Evolutionary conservation across 352 stramenopile species (phyloP).

Genomic region (Phytophthora nicotianae): DNA sequence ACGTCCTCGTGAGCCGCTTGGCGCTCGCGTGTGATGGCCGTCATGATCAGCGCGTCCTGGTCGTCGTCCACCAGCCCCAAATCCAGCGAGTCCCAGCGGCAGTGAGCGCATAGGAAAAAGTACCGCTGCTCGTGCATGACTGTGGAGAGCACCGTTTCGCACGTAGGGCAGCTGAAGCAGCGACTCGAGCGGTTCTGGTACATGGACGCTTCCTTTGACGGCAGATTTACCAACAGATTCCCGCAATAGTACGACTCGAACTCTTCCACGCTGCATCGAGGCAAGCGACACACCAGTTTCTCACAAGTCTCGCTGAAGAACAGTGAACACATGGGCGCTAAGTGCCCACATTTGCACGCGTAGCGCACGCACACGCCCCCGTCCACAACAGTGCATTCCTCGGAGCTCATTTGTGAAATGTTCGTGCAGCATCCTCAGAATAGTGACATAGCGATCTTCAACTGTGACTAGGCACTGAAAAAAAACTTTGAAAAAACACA

Average conservation of each 20-base stretch:
- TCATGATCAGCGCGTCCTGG: constrained; percentile 85
- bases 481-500: too few species aligned
- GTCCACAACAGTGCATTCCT: constrained; percentile 27
- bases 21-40: constrained; percentile 74
- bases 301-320: constrained; percentile 84
- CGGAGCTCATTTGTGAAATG: constrained; percentile 6
- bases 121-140: constrained; percentile 73
- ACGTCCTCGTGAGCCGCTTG: constrained; percentile 74
- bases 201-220: constrained; percentile 84
- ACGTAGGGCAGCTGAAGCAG: constrained; percentile 81
- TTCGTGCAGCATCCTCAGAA: too few species aligned
- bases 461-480: too few species aligned
- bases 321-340: constrained; percentile 56
- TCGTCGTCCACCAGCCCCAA: constrained; percentile 73
- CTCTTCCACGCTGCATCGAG: constrained; percentile 79
- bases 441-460: constrained; percentile 4
- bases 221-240: constrained; percentile 84
- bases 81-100: constrained; percentile 83
- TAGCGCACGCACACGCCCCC: constrained; percentile 68
- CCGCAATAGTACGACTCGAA: constrained; percentile 91
- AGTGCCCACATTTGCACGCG: constrained; percentile 73
- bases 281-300: constrained; percentile 72
- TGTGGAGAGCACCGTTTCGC: constrained; percentile 69
- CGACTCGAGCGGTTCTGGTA: constrained; percentile 90
- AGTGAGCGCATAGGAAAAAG: constrained; percentile 86